Percentiles rank a stretch among this genome's conserved stretches.
phyloP scores from a whole-genome alignment of 306 rosid genomes.

The Clitoria ternatea region DNA sequence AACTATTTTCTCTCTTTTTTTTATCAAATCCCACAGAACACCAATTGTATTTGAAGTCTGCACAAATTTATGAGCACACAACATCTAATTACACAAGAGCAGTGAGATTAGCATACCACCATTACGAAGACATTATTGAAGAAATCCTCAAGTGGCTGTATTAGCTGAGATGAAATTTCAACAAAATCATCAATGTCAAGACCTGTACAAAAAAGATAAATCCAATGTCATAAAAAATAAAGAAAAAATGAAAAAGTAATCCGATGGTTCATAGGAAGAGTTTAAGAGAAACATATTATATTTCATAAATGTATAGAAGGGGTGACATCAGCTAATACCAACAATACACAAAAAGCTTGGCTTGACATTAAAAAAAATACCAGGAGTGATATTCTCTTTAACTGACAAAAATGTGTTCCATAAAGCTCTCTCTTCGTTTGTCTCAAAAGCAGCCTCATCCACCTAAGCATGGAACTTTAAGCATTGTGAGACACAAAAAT shows the following conservation, averaged over 20 bases:
- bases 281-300: background rate
- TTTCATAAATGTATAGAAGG: background rate
- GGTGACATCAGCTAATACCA: background rate
- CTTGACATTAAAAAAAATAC: conserved; percentile 33
- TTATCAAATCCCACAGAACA: background rate
- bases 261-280: background rate
- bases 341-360: background rate
- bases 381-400: conserved; percentile 47
- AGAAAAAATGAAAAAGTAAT: background rate
- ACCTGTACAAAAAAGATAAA: conserved; percentile 39
- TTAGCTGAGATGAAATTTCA: conserved; percentile 65
- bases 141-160: conserved; percentile 89
- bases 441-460: conserved; percentile 67
- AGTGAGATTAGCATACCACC: conserved; percentile 70
- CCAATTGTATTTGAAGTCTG: background rate
- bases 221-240: background rate
- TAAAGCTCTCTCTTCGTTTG: conserved; percentile 69
- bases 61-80: background rate
- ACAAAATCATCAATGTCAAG: conserved; percentile 63
- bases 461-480: conserved; percentile 42
- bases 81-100: background rate
- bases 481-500: background rate
- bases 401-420: conserved; percentile 70
- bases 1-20: background rate
- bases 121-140: conserved; percentile 77